These are phyloP conservation scores for Alternaria arbusti DNA, from an alignment of 2,329 filamentous ascomycete species.

Conservation along the genomic window DNA sequence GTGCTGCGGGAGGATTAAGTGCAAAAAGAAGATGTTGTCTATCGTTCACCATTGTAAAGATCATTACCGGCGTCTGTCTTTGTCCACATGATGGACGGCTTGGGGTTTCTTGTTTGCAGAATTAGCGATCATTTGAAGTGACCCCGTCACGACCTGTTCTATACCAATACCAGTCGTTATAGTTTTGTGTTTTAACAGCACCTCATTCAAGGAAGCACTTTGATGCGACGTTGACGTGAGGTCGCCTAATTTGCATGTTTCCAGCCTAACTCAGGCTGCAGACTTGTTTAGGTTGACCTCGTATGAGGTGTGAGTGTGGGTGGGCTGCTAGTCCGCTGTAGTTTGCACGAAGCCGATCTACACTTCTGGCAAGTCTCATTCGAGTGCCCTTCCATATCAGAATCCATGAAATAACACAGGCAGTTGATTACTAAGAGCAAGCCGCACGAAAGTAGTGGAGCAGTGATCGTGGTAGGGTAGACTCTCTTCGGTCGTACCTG, in stretches of 20 bases:
- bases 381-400: background rate
- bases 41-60: background rate
- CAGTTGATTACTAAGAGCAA: background rate
- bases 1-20: background rate
- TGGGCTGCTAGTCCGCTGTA: background rate
- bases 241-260: background rate
- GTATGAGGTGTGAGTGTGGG: fast-evolving
- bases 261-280: background rate
- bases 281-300: background rate
- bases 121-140: background rate
- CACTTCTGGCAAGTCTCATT: background rate
- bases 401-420: background rate
- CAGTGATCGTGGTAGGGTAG: background rate
- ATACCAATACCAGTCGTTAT: background rate
- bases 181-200: background rate
- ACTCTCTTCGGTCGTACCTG: background rate
- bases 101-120: background rate
- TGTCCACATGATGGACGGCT: background rate
- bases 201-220: background rate
- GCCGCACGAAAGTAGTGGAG: background rate
- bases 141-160: background rate
- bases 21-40: background rate
- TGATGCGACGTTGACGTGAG: background rate
- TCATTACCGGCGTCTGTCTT: background rate
- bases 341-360: background rate